A percentile compares a stretch with the other conserved stretches of the same genome.
Evolutionary conservation across 331 rosid species (phyloP).

Genomic region (Dryas integrifolia): DNA sequence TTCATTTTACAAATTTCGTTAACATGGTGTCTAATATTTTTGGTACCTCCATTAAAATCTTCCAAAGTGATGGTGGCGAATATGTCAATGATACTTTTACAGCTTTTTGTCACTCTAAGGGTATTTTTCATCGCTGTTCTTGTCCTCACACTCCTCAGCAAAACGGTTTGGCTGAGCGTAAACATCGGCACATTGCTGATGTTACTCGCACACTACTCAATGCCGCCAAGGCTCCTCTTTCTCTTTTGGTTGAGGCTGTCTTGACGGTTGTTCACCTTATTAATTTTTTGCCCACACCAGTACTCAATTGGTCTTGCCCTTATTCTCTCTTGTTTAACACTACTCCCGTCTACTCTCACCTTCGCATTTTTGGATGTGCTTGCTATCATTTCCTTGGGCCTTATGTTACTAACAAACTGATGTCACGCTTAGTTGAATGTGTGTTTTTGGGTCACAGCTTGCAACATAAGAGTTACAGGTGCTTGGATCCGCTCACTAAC

Average conservation of each 20-base stretch:
- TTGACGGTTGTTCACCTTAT: background rate
- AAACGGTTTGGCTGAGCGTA: background rate
- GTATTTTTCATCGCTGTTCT: background rate
- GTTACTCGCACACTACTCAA: background rate
- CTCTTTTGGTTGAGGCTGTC: background rate
- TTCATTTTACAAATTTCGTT: background rate
- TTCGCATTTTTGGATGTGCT: background rate
- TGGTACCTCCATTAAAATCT: background rate
- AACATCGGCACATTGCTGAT: background rate
- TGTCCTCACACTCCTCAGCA: background rate
- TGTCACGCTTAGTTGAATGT: too few species aligned
- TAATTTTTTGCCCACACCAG: background rate
- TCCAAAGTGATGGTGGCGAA: background rate
- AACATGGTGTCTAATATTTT: background rate
- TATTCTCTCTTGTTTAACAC: background rate
- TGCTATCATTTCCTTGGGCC: too few species aligned
- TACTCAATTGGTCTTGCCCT: too few species aligned
- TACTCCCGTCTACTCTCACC: background rate
- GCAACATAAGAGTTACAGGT: too few species aligned
- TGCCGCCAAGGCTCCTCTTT: background rate
- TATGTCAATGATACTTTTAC: background rate
- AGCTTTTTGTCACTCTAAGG: too few species aligned
- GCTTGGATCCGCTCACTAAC: too few species aligned
- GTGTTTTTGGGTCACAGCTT: too few species aligned
- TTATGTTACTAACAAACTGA: too few species aligned